phyloP scores from a whole-genome alignment of 805 yeast species.

The Candida pseudofarinosa region DNA sequence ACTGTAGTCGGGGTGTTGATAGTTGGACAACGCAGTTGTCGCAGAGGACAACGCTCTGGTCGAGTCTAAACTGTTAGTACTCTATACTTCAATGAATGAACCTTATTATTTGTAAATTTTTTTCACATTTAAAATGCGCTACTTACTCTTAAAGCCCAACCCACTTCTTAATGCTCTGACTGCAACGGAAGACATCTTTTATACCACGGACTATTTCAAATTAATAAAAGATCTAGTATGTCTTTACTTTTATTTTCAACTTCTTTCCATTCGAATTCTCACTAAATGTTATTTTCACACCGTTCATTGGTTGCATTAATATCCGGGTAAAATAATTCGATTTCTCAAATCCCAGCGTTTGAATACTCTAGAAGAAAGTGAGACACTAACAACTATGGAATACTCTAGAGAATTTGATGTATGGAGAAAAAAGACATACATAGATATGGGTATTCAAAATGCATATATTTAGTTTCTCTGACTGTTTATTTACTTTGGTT shows the following conservation, averaged over 20 bases:
- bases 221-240: background rate
- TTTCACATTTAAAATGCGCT: too few species aligned
- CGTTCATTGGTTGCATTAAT: slow-evolving; percentile 10
- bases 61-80: slow-evolving; percentile 25
- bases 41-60: slow-evolving; percentile 51
- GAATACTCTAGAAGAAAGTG: background rate
- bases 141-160: slow-evolving; percentile 39
- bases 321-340: slow-evolving; percentile 6
- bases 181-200: slow-evolving; percentile 37
- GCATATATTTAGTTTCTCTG: background rate
- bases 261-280: slow-evolving; percentile 4
- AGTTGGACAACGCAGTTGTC: slow-evolving; percentile 61
- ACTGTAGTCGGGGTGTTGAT: slow-evolving; percentile 88
- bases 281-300: slow-evolving; percentile 9
- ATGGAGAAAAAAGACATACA: too few species aligned
- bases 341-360: background rate
- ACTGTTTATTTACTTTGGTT: background rate
- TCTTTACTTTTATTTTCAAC: background rate
- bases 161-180: slow-evolving; percentile 44
- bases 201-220: background rate
- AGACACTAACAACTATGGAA: too few species aligned
- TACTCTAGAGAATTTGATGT: too few species aligned
- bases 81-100: background rate
- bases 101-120: too few species aligned
- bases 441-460: too few species aligned